A percentile compares a stretch with the other conserved stretches of the same genome.
Conservation (phyloP, 495 filamentous ascomycete species). For the Xylaria acuta region DNA sequence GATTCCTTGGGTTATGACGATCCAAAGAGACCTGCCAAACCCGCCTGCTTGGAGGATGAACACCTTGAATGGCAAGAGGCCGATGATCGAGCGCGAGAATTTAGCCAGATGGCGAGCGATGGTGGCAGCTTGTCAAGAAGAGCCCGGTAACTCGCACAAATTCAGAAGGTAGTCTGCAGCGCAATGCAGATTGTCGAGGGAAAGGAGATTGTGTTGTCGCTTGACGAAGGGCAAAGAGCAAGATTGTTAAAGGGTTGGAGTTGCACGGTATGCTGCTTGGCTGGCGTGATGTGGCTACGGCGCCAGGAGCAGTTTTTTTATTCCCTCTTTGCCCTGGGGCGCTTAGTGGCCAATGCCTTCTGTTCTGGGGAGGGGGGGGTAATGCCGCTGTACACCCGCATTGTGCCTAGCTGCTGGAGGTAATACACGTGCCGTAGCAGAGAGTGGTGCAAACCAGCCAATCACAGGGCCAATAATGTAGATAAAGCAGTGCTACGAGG, state of each 20-base stretch:
- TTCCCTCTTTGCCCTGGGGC: slow-evolving; percentile 1
- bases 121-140: not conserved
- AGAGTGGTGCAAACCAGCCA: not conserved
- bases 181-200: slow-evolving; percentile 9
- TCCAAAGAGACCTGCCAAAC: not conserved
- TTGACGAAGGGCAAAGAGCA: slow-evolving; percentile 8
- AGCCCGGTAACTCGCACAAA: not conserved
- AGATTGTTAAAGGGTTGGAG: slow-evolving; percentile 19
- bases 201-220: slow-evolving; percentile 7
- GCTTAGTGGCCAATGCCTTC: slow-evolving; percentile 14
- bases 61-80: not conserved
- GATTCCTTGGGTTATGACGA: not conserved
- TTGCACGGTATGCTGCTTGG: not conserved
- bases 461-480: not conserved
- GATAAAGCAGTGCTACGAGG: not conserved
- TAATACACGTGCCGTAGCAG: not conserved
- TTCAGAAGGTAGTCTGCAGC: slow-evolving; percentile 1
- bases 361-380: not conserved
- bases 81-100: not conserved
- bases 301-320: not conserved
- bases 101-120: not conserved
- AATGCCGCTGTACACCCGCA: not conserved
- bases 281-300: not conserved
- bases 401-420: not conserved
- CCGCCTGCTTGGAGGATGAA: not conserved